phyloP scores from a whole-genome alignment of 306 rosid species.

The Cotoneaster glaucophyllus region DNA sequence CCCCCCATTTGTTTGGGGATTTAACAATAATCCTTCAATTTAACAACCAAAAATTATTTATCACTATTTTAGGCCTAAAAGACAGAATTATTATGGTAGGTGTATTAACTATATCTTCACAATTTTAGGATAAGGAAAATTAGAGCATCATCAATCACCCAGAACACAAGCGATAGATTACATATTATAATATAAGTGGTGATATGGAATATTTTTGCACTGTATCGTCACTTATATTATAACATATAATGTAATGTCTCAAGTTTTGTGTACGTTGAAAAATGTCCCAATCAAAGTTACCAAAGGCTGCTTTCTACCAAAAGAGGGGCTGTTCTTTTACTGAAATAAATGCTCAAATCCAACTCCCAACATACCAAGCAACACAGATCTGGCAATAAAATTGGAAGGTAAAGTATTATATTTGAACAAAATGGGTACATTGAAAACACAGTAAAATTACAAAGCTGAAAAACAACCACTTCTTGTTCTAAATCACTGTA shows the following conservation, averaged over 20 bases:
- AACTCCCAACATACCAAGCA: neutral
- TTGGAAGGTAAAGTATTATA: neutral
- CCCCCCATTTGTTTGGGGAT: neutral
- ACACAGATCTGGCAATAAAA: neutral
- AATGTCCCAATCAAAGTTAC: neutral
- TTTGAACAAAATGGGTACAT: neutral
- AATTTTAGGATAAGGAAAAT: too few relatives aligned
- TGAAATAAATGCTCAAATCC: neutral
- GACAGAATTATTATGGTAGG: neutral
- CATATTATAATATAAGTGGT: too few relatives aligned
- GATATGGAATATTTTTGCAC: too few relatives aligned
- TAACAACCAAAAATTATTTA: too few relatives aligned
- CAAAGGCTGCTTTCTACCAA: neutral
- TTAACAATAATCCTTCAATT: too few relatives aligned
- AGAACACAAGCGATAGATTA: fast-evolving
- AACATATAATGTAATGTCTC: too few relatives aligned
- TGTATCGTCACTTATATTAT: too few relatives aligned
- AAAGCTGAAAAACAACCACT: neutral
- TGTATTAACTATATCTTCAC: too few relatives aligned
- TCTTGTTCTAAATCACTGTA: neutral
- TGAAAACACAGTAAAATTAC: neutral
- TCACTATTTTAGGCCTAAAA: too few relatives aligned
- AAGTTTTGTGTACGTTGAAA: neutral
- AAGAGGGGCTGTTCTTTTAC: neutral
- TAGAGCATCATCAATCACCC: too few relatives aligned